A percentile compares a stretch with the other conserved stretches of the same genome.
Conservation (phyloP, 345 rosid genomes). For the Nephelium lappaceum region DNA sequence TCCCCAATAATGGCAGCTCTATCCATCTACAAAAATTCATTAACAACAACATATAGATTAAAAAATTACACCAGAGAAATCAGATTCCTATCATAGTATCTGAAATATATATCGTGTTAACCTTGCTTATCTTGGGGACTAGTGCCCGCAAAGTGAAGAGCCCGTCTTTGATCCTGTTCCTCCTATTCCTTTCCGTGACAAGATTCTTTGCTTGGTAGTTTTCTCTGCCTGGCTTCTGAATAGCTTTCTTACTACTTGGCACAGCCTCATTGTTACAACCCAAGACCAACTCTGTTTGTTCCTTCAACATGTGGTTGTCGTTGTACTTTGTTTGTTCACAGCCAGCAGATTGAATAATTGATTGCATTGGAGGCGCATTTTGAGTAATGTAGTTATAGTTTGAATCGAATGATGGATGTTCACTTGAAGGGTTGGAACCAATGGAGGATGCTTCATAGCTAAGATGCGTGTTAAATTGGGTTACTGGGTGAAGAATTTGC, state of each 20-base stretch:
- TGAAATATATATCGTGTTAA: slow-evolving; percentile 25
- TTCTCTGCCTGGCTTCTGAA: slow-evolving; percentile 36
- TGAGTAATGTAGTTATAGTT: slow-evolving; percentile 24
- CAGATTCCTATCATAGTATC: background rate
- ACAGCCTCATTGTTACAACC: slow-evolving; percentile 19
- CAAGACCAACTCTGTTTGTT: slow-evolving; percentile 23
- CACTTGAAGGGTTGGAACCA: slow-evolving; percentile 46
- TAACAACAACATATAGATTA: background rate
- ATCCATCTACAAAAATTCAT: slow-evolving; percentile 62
- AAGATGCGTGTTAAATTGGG: slow-evolving; percentile 22
- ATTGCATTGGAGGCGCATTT: slow-evolving; percentile 26
- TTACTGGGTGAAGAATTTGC: slow-evolving; percentile 24
- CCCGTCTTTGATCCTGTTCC: slow-evolving; percentile 58
- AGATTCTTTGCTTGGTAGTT: slow-evolving; percentile 69
- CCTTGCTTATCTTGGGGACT: slow-evolving; percentile 90
- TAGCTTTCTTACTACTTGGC: slow-evolving; percentile 21
- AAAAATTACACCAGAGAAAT: slow-evolving; percentile 8
- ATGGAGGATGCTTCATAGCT: slow-evolving; percentile 58
- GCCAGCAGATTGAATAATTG: slow-evolving; percentile 25
- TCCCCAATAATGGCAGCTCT: slow-evolving; percentile 63
- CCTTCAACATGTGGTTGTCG: slow-evolving; percentile 17
- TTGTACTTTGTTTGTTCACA: slow-evolving; percentile 17
- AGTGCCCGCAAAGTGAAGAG: slow-evolving; percentile 58
- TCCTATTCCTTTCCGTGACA: slow-evolving; percentile 75
- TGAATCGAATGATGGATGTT: slow-evolving; percentile 34